Evolutionary conservation across 2,329 filamentous ascomycete genomes (phyloP).

Genomic region (Colletotrichum liriopes): DNA sequence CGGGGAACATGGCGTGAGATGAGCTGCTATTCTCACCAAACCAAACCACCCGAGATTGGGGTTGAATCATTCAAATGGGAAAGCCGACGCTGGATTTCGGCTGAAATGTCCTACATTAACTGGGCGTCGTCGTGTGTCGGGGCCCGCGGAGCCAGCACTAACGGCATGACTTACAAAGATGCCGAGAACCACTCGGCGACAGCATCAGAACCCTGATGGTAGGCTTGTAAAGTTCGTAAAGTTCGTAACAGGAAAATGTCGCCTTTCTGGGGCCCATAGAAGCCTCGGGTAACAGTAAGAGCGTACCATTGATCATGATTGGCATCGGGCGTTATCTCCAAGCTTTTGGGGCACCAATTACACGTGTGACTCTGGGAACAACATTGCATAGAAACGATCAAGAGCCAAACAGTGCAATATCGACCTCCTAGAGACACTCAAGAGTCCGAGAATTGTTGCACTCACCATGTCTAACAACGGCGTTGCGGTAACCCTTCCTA

Average conservation of each 20-base stretch:
- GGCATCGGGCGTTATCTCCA: neutral
- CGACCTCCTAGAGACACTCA: neutral
- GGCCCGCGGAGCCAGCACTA: neutral
- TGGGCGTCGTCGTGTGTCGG: neutral
- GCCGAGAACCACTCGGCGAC: neutral
- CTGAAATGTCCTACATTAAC: neutral
- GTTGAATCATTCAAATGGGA: too few relatives aligned
- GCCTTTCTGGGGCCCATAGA: too few relatives aligned
- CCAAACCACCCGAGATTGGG: too few relatives aligned
- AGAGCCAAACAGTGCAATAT: neutral
- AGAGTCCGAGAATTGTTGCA: neutral
- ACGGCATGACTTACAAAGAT: neutral
- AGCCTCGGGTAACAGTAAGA: too few relatives aligned
- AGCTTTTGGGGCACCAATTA: neutral
- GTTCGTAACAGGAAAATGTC: too few relatives aligned
- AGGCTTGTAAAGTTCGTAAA: too few relatives aligned
- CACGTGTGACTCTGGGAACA: too few relatives aligned
- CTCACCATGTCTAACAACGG: neutral
- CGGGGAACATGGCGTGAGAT: too few relatives aligned
- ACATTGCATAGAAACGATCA: too few relatives aligned
- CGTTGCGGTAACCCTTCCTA: neutral
- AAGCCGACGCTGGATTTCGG: neutral
- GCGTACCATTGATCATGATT: neutral
- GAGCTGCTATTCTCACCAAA: too few relatives aligned
- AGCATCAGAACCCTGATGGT: neutral